Evolutionary conservation across 169 alveolate genomes (phyloP).

Genomic region (Besnoitia besnoiti): DNA sequence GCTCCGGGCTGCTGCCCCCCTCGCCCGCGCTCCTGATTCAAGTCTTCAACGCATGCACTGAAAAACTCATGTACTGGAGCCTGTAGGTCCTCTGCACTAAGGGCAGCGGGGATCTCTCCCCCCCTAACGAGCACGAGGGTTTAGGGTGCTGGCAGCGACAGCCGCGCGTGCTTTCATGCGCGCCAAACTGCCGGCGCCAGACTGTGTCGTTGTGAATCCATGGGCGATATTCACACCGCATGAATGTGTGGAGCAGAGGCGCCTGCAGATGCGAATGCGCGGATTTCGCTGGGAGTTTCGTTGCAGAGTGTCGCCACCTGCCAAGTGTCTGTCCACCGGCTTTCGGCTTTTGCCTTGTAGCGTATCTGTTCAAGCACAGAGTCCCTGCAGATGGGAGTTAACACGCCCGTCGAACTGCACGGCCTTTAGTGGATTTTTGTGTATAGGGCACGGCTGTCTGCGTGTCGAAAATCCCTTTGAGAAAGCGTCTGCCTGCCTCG

Average conservation of each 20-base stretch:
- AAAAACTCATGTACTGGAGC: slow-evolving; percentile 25
- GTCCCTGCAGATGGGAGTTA: too few species aligned
- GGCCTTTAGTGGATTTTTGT: too few species aligned
- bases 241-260: background rate
- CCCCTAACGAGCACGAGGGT: background rate
- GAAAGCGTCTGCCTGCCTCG: too few species aligned
- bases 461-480: too few species aligned
- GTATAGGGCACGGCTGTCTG: too few species aligned
- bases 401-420: too few species aligned
- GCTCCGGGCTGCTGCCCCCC: background rate
- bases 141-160: background rate
- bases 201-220: background rate
- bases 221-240: background rate
- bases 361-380: too few species aligned
- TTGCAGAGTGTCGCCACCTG: too few species aligned
- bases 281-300: too few species aligned
- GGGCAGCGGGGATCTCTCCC: background rate
- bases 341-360: too few species aligned
- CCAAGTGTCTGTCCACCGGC: too few species aligned
- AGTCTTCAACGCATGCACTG: background rate
- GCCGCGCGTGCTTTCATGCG: background rate
- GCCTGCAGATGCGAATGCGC: background rate
- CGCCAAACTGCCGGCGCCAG: background rate
- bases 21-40: background rate
- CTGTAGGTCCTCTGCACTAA: background rate